A percentile compares a stretch with the other conserved stretches of the same genome.
Conservation (phyloP, 2,329 filamentous ascomycete genomes). For the Polychaeton citri region DNA sequence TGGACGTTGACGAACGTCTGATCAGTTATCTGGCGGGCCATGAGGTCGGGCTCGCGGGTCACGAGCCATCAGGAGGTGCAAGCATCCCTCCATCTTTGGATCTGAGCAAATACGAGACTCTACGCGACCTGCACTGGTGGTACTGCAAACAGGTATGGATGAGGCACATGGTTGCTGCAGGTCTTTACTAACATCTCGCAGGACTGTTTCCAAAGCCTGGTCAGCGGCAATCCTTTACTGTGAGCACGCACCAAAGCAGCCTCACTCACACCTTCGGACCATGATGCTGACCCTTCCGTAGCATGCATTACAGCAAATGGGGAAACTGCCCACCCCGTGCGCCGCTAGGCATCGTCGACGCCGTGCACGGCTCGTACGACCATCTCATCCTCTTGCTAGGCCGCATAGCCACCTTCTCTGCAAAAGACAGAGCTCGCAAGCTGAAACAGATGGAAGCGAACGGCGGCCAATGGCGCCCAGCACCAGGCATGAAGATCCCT, state of each 20-base stretch:
- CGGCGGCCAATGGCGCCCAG: slow-evolving; percentile 43
- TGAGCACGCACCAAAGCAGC: slow-evolving; percentile 37
- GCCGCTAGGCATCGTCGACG: slow-evolving; percentile 61
- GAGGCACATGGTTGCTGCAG: background rate
- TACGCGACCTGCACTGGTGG: slow-evolving; percentile 90
- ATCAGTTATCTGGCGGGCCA: slow-evolving; percentile 46
- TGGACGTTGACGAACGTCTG: slow-evolving; percentile 42
- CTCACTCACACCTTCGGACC: too few relatives aligned
- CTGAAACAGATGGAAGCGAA: slow-evolving; percentile 49
- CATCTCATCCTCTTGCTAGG: slow-evolving; percentile 73
- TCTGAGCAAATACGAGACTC: slow-evolving; percentile 64
- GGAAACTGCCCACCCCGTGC: slow-evolving; percentile 78
- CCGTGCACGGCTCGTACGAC: slow-evolving; percentile 79
- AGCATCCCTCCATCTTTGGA: slow-evolving; percentile 36
- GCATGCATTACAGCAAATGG: slow-evolving; percentile 69
- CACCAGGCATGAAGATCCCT: slow-evolving; percentile 33
- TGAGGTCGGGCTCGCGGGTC: slow-evolving; percentile 22
- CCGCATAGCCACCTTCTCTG: slow-evolving; percentile 64
- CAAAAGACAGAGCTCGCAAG: slow-evolving; percentile 67
- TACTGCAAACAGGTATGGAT: slow-evolving; percentile 53
- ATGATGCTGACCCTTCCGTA: slow-evolving; percentile 22
- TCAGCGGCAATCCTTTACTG: slow-evolving; percentile 77
- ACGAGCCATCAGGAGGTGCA: background rate
- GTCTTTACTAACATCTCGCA: slow-evolving; percentile 23
- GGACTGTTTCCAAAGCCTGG: slow-evolving; percentile 78